Base-by-base conservation (phyloP, 2,329 filamentous ascomycete species). In the Rugonectria rugulosa region DNA sequence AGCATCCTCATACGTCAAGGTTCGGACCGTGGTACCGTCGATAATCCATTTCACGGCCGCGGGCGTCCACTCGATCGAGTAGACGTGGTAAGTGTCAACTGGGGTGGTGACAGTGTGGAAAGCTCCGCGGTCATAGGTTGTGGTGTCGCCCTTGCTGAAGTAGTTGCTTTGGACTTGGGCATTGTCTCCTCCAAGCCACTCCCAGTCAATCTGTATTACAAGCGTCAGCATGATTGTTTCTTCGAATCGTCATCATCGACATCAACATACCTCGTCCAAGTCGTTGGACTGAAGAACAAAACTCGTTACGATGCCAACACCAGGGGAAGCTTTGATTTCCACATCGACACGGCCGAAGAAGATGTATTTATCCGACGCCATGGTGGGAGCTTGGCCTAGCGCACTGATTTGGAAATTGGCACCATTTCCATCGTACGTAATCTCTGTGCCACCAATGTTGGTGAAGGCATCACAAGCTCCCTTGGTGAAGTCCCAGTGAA, bases 341-440 rank as follows among this genome's bases (percentile, higher is more conserved):
- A 91, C 86, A 50, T 95, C 89, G 64, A 97, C 84, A 68, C 87
- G 87, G 60, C 94, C 94, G 74, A 96, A 98, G 90, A 98, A 97
- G 74, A 98, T 91, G 81, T 95, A 97, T 82, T 92, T 92, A 67
- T 86, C 82, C 53, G 83, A 84, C 66, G 81, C 82, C 73, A 96
- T 91, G 20, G 89, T 91, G 26, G 91, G 88, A 38, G 83, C 85
- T 41, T 91, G 82, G 8, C 71, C 78, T 58, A 85, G 82, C 42
- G 84, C 79, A 21, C 81, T 83, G 77, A 97, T 97, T 66, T 85
- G 83, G 75, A 85, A 85, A 60, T 76, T 72, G 55, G 82, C 82
- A 57, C 82, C 82, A 27, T 78, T 72, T 44, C 61, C 61, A 64
- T 77, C 75, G 71, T 83, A 83, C 20, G 61, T 68, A 44, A 85